phyloP scores from a whole-genome alignment of 2,329 filamentous ascomycete genomes.

The Bimuria novae-zelandiae region DNA sequence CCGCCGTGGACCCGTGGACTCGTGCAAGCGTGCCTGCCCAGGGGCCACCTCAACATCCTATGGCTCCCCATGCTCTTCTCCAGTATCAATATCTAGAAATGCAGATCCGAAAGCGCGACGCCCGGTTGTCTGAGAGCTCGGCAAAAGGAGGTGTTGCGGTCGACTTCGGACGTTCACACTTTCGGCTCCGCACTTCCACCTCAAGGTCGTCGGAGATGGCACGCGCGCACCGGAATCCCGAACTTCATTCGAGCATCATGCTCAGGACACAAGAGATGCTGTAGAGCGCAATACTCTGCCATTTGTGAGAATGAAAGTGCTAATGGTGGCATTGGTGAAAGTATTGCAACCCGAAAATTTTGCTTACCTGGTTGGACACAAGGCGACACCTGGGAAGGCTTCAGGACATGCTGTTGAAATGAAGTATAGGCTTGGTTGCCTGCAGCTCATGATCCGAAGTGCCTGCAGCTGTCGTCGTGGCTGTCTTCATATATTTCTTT shows the following conservation, averaged over 20 bases:
- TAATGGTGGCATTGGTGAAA: background rate
- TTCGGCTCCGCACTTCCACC: constrained; percentile 27
- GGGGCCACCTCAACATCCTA: constrained; percentile 1
- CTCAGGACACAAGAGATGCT: background rate
- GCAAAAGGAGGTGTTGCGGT: constrained; percentile 24
- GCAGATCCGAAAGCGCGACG: constrained; percentile 27
- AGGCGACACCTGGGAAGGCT: too few relatives aligned
- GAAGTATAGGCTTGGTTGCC: background rate
- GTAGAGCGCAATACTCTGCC: background rate
- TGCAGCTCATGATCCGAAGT: background rate
- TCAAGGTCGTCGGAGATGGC: constrained; percentile 13
- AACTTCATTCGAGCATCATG: constrained; percentile 27
- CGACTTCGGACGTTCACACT: constrained; percentile 5
- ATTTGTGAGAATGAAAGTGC: background rate
- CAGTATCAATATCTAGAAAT: constrained; percentile 11
- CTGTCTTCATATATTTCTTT: background rate
- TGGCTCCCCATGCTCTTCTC: constrained; percentile 30
- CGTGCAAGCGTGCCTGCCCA: too few relatives aligned
- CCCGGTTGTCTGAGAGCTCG: constrained; percentile 22
- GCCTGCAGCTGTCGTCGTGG: background rate
- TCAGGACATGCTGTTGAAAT: background rate
- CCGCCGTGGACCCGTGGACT: too few relatives aligned
- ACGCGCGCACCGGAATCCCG: constrained; percentile 21
- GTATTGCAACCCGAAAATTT: background rate
- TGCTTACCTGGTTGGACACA: background rate